Evolutionary conservation across 2,329 filamentous ascomycete species (phyloP).

Genomic region (Colletotrichum orbiculare): DNA sequence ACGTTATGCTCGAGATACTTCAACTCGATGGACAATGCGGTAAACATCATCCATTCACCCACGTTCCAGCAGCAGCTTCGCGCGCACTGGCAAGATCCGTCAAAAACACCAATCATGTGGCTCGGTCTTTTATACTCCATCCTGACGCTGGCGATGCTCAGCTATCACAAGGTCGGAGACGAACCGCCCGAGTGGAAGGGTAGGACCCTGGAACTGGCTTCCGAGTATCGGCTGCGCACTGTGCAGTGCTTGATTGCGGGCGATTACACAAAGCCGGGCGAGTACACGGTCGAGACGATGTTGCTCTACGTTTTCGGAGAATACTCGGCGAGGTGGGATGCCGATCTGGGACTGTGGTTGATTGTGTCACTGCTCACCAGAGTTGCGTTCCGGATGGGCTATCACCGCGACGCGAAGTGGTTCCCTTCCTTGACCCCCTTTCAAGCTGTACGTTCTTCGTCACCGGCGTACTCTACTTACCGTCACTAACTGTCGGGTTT

Average conservation of each 20-base stretch:
- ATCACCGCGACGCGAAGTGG: slow-evolving; percentile 81
- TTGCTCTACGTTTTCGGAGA: slow-evolving; percentile 81
- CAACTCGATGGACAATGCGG: slow-evolving; percentile 79
- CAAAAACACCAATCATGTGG: slow-evolving; percentile 81
- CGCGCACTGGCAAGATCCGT: slow-evolving; percentile 76
- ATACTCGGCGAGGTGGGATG: slow-evolving; percentile 78
- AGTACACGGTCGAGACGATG: slow-evolving; percentile 82
- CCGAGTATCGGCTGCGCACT: slow-evolving; percentile 76
- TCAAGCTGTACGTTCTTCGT: slow-evolving; percentile 66
- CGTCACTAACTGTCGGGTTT: not conserved
- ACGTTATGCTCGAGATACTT: slow-evolving; percentile 91
- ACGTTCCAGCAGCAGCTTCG: slow-evolving; percentile 82
- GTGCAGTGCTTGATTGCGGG: slow-evolving; percentile 82
- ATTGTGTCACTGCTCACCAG: slow-evolving; percentile 65
- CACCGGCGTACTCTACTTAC: slow-evolving; percentile 2
- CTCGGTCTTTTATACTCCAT: slow-evolving; percentile 81
- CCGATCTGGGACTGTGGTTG: slow-evolving; percentile 74
- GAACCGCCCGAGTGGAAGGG: slow-evolving; percentile 83
- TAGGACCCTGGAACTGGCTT: slow-evolving; percentile 68
- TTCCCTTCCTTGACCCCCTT: slow-evolving; percentile 79
- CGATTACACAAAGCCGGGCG: slow-evolving; percentile 80
- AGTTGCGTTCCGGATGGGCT: slow-evolving; percentile 76
- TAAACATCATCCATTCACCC: slow-evolving; percentile 82
- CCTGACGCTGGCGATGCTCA: slow-evolving; percentile 81
- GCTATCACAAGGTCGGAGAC: slow-evolving; percentile 82